These are phyloP conservation scores for Lepidopterella palustris DNA, from an alignment of 495 filamentous ascomycete genomes.

Conservation along the genomic window DNA sequence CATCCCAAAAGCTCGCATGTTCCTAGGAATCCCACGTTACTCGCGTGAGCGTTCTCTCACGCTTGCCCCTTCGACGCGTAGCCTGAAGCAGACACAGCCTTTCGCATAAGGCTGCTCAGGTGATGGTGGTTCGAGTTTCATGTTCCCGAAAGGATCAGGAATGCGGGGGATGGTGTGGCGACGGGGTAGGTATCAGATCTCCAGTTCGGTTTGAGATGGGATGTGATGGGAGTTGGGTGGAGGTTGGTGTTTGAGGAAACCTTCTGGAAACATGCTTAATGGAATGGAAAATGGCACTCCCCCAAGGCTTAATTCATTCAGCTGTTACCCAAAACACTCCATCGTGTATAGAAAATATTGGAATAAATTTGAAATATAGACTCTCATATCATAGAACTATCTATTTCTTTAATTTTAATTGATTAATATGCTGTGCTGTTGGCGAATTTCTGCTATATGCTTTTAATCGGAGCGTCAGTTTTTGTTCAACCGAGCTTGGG, in stretches of 20 bases:
- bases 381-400: too few relatives aligned
- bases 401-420: too few relatives aligned
- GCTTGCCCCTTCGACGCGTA: conserved; percentile 9
- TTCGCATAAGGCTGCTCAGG: conserved; percentile 1
- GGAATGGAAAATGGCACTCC: too few relatives aligned
- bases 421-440: too few relatives aligned
- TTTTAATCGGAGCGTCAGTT: too few relatives aligned
- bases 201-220: not conserved
- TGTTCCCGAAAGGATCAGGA: not conserved
- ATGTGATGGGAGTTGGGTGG: not conserved
- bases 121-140: conserved; percentile 27
- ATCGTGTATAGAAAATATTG: too few relatives aligned
- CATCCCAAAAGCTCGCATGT: not conserved
- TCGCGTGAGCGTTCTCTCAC: conserved; percentile 16
- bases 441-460: too few relatives aligned
- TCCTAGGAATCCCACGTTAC: not conserved
- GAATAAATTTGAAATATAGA: too few relatives aligned
- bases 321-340: too few relatives aligned
- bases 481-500: too few relatives aligned
- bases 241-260: not conserved
- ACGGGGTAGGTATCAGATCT: not conserved
- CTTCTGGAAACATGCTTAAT: not conserved
- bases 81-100: conserved; percentile 11
- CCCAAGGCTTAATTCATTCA: too few relatives aligned
- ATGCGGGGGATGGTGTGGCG: not conserved